Conservation (phyloP, 257 asterid species). For the Salvia hispanica region DNA sequence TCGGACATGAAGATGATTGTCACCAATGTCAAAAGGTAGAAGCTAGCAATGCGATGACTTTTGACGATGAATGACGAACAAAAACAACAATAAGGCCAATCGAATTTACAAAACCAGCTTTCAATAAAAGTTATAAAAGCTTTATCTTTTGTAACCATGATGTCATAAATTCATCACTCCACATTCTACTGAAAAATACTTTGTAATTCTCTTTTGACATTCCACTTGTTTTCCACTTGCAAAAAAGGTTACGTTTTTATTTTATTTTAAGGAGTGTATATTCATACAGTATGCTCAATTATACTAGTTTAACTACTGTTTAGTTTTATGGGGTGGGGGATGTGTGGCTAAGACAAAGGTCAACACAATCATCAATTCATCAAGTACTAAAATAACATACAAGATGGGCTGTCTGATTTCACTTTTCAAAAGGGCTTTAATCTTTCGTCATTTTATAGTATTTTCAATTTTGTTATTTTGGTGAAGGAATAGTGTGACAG, state of each 20-base stretch:
- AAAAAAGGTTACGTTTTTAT: slow-evolving; percentile 12
- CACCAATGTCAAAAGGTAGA: too few species aligned
- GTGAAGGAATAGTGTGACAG: slow-evolving; percentile 31
- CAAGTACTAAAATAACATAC: slow-evolving; percentile 41
- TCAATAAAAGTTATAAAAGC: too few species aligned
- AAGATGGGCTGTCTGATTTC: slow-evolving; percentile 52
- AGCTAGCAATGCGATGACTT: too few species aligned
- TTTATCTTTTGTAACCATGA: slow-evolving; percentile 10
- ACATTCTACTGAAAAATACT: slow-evolving; percentile 20
- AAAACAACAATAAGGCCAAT: too few species aligned
- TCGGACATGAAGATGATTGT: too few species aligned
- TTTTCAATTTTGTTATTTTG: slow-evolving; percentile 13
- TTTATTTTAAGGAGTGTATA: neutral
- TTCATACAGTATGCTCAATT: neutral
- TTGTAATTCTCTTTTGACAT: slow-evolving; percentile 13
- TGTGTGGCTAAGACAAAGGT: slow-evolving; percentile 43
- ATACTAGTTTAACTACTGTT: neutral
- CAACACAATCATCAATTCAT: slow-evolving; percentile 68
- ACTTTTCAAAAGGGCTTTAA: slow-evolving; percentile 50
- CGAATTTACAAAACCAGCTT: too few species aligned
- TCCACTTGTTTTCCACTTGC: slow-evolving; percentile 47
- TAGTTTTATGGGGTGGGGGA: slow-evolving; percentile 3
- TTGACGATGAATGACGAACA: too few species aligned
- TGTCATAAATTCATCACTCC: slow-evolving; percentile 41
- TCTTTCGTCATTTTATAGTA: slow-evolving; percentile 5